Percentiles rank a stretch among this genome's conserved stretches.
Evolutionary conservation across 1,139 yeast species (phyloP).

Genomic region (Candida mesenterica): DNA sequence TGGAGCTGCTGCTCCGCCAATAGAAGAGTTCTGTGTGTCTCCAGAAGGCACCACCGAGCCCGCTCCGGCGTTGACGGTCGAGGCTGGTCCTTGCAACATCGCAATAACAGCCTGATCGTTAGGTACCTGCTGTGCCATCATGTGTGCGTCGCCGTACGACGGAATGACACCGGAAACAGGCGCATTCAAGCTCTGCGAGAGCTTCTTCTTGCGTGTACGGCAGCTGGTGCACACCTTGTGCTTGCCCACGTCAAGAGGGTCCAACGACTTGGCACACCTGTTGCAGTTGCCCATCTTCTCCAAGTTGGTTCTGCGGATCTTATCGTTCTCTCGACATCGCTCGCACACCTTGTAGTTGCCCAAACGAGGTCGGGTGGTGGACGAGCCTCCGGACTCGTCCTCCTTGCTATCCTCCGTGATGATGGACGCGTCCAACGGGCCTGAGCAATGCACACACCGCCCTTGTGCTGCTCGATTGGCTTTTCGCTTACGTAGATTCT

Average conservation of each 20-base stretch:
- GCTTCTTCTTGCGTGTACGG: conserved; percentile 51
- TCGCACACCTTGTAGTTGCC: conserved; percentile 58
- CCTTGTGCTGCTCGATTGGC: conserved; percentile 62
- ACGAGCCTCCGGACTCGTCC: conserved; percentile 10
- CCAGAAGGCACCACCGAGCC: too few species aligned
- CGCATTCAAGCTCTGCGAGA: conserved; percentile 14
- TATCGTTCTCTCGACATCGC: conserved; percentile 62
- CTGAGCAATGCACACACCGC: conserved; percentile 66
- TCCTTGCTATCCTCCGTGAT: conserved; percentile 15
- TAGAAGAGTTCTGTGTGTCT: too few species aligned
- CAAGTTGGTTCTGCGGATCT: conserved; percentile 51
- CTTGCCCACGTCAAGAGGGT: conserved; percentile 43
- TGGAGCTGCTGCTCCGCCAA: not conserved
- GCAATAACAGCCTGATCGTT: conserved; percentile 10
- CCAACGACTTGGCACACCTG: conserved; percentile 54
- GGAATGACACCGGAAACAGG: not conserved
- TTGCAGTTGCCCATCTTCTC: conserved; percentile 62
- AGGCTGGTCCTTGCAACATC: conserved; percentile 9
- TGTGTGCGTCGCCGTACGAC: conserved; percentile 5
- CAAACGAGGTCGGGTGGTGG: conserved; percentile 19
- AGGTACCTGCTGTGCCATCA: conserved; percentile 8
- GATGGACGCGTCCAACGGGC: conserved; percentile 51
- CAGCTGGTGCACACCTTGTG: conserved; percentile 58
- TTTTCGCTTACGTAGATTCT: conserved; percentile 52
- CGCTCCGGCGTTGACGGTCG: not conserved